Conservation (phyloP, 1,139 yeast genomes). For the Diutina neorugosa region DNA sequence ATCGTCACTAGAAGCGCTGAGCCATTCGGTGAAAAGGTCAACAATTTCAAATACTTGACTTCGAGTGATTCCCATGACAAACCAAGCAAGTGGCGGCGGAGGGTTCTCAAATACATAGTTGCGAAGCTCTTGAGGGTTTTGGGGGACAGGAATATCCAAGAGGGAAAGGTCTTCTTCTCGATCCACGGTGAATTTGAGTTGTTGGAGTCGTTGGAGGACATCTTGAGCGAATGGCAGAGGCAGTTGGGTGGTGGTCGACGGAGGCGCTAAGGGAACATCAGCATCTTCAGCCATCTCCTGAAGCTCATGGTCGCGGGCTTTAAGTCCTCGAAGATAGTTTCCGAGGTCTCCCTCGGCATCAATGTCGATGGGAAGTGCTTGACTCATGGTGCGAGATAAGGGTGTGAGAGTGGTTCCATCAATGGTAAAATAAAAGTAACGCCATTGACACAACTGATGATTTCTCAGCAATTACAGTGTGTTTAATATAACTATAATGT, state of each 20-base stretch:
- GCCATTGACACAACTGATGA: too few relatives aligned
- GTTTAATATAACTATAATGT: too few relatives aligned
- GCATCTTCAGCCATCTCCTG: not conserved
- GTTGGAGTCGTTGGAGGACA: not conserved
- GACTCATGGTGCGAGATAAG: not conserved
- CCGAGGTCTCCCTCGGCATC: not conserved
- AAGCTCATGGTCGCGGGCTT: not conserved
- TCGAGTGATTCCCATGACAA: not conserved
- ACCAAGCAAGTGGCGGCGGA: constrained; percentile 2
- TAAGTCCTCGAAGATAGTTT: not conserved
- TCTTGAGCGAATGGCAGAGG: not conserved
- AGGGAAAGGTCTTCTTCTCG: not conserved
- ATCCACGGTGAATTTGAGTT: not conserved
- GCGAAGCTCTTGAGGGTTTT: not conserved
- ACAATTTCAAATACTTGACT: not conserved
- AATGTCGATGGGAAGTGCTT: constrained; percentile 1
- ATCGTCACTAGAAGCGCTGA: not conserved
- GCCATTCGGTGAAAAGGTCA: not conserved
- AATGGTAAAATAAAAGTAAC: not conserved
- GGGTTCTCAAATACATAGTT: not conserved
- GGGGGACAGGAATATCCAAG: not conserved
- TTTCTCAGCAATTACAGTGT: too few relatives aligned
- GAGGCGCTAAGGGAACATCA: not conserved
- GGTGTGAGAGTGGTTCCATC: not conserved
- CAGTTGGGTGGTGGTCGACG: not conserved